Conservation (phyloP, 345 rosid genomes). For the Citropsis articulata region DNA sequence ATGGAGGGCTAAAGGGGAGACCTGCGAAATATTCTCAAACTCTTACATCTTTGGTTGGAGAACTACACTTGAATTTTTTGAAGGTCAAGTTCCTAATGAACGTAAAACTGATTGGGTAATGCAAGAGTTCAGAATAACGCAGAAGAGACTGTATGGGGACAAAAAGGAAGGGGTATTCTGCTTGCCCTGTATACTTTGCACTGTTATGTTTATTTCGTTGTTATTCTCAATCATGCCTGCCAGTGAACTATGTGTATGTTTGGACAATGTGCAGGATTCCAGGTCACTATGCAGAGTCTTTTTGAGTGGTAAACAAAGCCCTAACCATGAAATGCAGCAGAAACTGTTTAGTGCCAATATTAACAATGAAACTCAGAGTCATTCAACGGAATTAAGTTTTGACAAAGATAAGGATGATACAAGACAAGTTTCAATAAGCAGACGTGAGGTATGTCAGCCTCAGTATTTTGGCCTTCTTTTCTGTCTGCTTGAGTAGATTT, state of each 20-base stretch:
- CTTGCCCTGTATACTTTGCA: background rate
- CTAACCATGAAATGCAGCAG: constrained; percentile 8
- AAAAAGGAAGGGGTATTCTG: constrained; percentile 33
- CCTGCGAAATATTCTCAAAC: constrained; percentile 30
- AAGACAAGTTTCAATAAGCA: constrained; percentile 23
- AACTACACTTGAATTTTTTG: constrained; percentile 33
- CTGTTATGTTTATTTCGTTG: constrained; percentile 3
- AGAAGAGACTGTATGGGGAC: constrained; percentile 23
- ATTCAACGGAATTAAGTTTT: background rate
- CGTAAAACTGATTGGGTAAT: constrained; percentile 40
- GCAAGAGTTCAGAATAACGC: constrained; percentile 36
- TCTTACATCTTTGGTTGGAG: constrained; percentile 43
- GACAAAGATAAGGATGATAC: background rate
- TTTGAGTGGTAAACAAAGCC: constrained; percentile 11
- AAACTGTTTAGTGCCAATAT: background rate
- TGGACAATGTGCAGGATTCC: constrained; percentile 37
- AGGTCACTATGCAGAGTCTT: constrained; percentile 37
- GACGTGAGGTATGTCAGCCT: constrained; percentile 29
- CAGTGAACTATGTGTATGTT: constrained; percentile 23
- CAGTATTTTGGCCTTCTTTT: background rate
- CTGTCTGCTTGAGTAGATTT: constrained; percentile 1
- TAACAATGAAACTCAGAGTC: background rate
- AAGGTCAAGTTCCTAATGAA: constrained; percentile 30
- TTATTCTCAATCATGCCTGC: constrained; percentile 16
- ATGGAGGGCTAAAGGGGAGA: constrained; percentile 45